Base-by-base conservation (phyloP, 2,329 filamentous ascomycete genomes). In the Falciphora oryzae region DNA sequence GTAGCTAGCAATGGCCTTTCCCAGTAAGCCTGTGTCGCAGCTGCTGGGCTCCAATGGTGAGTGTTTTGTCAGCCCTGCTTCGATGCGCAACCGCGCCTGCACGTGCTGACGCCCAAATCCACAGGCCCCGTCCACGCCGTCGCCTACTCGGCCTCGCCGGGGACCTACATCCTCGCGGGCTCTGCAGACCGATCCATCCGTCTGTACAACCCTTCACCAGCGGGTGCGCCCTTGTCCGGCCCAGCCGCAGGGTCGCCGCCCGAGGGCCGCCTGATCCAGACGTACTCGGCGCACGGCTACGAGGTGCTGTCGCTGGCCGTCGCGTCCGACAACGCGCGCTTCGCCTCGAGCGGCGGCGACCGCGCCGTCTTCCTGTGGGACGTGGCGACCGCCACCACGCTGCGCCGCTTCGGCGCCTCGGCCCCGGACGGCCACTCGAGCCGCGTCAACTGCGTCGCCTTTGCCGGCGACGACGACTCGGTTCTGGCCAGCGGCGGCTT, bases 281-380 rank as follows among this genome's bases (percentile, higher is more conserved):
- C 87, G 50, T 99, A 97, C 79, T 81, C 88, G 50, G 92, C 91
- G 2, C 95, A 99, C 77, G 93, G 92, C 69, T 97, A 99, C 79
- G 90, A 93, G 70, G 90, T 99, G 10, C 88, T 97, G 66, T 90
- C 91, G 69, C 82, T 99, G 56, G 82, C 85, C 63, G 89, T 97
- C 62, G 80, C 86, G 10, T 73, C 80, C 29, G 89, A 92, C 78
- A 99, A 99, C 76, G 85, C 92, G 69, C 87, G 87, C 58, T 97
- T 99, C 75, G 89, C 88, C 13, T 93, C 89, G n/a, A 85, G 87
- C 1, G 95, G 95, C 69, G 95, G 95, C 66, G 95, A 99, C 79
- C 91, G 94, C 70, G 83, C 85, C 67, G 92, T 97, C 0, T 97
- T 97, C 73, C 82, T 97, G 6, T 98, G 95, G 95, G 95, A 99